These are phyloP conservation scores for Lumnitzera racemosa DNA, from an alignment of 345 rosid species.

Conservation along the genomic window DNA sequence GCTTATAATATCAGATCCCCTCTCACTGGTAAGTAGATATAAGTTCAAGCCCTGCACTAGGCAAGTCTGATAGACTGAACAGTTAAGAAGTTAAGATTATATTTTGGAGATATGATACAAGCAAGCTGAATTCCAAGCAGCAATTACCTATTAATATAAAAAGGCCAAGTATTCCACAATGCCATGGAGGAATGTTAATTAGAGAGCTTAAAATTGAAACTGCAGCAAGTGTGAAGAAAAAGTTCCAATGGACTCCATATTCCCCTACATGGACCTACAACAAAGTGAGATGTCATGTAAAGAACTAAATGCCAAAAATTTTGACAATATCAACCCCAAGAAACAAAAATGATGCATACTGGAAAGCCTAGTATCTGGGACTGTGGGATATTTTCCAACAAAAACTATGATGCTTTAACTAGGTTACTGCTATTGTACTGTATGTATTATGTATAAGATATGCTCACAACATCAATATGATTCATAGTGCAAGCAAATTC, in stretches of 20 bases:
- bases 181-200: constrained; percentile 48
- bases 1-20: constrained; percentile 69
- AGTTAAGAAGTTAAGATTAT: constrained; percentile 5
- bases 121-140: not conserved
- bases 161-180: constrained; percentile 69
- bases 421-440: too few relatives aligned
- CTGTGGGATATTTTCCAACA: too few relatives aligned
- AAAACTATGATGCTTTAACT: too few relatives aligned
- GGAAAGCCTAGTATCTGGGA: too few relatives aligned
- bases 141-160: constrained; percentile 50
- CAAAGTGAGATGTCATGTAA: not conserved
- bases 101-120: not conserved
- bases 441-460: too few relatives aligned
- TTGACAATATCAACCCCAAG: too few relatives aligned
- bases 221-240: constrained; percentile 89
- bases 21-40: constrained; percentile 59
- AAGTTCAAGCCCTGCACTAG: constrained; percentile 55
- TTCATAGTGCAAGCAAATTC: too few relatives aligned
- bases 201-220: constrained; percentile 62
- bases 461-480: too few relatives aligned
- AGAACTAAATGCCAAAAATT: too few relatives aligned
- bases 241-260: constrained; percentile 92
- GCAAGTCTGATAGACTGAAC: constrained; percentile 74
- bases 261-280: constrained; percentile 73
- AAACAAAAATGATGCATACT: too few relatives aligned